Evolutionary conservation across 106 monocot genomes (phyloP), one percentile per base, ranked within the genome.

Genomic region (Apostasia shenzhenica): DNA sequence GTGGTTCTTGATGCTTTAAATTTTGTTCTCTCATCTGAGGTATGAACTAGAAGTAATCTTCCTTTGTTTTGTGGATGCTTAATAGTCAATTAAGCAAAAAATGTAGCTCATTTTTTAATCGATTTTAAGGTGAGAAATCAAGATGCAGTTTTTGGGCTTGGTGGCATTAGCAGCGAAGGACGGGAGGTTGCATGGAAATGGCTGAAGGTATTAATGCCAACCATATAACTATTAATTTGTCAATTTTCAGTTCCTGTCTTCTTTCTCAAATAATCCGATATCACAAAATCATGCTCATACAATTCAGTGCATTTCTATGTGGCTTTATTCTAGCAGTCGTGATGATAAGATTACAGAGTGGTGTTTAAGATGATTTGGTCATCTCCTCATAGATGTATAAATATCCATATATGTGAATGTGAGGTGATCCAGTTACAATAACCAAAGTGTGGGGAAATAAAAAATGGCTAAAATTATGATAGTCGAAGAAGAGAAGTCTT

Each of bases 141-240:
- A 70, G 95, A 92, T 79, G 86, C 69, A 9, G 14, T 84, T 70
- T 84, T 48, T 77, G 84, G 86, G 12, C 80, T 97, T 42, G 66
- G 55, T 67, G 85, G 86, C 56, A 48, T 89, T 26, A 73, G 85
- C 60, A 77, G 71, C 55, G 80, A 86, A 67, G 92, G 89, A 39
- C 88, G 89, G 12, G 92, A 92, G 60, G 81, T 72, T 75, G 89
- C 92, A 59, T 97, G 95, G 95, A 59, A 45, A 75, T 97, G 95
- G 95, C 66, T 97, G 14, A 89, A 97, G 92, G 95, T 92, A 82
- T 45, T 13, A 11, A 12, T 63, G 39, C 6, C 9, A 2, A 48
- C 2, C 0, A 47, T 3, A 13, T 42, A 68, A 41, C 40, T 66
- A 39, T 40, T 45, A 3, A 48, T 10, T 67, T 66, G 47, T 48